Conservation (phyloP, 2,329 filamentous ascomycete species). For the Fusarium anthophilum region DNA sequence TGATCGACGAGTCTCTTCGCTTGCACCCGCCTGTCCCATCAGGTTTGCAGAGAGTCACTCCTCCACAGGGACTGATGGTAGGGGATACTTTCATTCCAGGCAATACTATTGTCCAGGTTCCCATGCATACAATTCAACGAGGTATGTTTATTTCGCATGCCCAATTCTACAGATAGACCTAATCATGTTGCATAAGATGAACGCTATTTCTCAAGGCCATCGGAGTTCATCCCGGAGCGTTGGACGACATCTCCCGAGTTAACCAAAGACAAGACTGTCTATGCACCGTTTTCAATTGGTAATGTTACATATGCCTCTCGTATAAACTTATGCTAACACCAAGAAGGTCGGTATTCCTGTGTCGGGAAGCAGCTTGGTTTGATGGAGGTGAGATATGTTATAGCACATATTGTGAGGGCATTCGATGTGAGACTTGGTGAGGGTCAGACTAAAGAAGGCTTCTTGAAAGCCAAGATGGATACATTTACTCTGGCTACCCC, state of each 20-base stretch:
- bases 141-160: conserved; percentile 48
- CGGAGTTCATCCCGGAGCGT: conserved; percentile 51
- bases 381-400: conserved; percentile 27
- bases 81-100: conserved; percentile 30
- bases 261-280: conserved; percentile 45
- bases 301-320: not conserved
- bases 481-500: not conserved
- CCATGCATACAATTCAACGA: conserved; percentile 32
- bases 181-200: conserved; percentile 1
- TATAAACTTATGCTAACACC: not conserved
- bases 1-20: conserved; percentile 53
- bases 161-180: not conserved
- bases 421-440: conserved; percentile 4
- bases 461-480: not conserved
- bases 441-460: not conserved
- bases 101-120: conserved; percentile 25
- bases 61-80: conserved; percentile 47
- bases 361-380: conserved; percentile 30
- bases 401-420: conserved; percentile 11
- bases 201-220: conserved; percentile 42
- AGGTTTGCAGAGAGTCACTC: conserved; percentile 49
- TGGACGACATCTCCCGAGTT: conserved; percentile 48
- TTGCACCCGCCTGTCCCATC: conserved; percentile 50
- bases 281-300: conserved; percentile 48
- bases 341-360: conserved; percentile 21